phyloP scores from a whole-genome alignment of 805 yeast genomes.

The Kluyveromyces dobzhanskii region DNA sequence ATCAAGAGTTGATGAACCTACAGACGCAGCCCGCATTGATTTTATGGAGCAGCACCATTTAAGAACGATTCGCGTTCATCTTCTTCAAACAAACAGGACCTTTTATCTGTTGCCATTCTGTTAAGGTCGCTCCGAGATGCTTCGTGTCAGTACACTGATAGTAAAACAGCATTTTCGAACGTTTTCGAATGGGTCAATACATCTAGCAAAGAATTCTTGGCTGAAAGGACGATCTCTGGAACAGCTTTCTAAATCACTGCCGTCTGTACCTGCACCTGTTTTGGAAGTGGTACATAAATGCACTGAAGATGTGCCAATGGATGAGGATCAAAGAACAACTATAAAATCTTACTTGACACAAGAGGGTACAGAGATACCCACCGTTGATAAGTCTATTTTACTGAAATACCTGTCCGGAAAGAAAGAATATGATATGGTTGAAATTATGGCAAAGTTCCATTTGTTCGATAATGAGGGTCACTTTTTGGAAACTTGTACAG shows the following conservation, averaged over 20 bases:
- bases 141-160: background rate
- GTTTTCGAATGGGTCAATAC: background rate
- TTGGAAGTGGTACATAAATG: slow-evolving; percentile 3
- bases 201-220: slow-evolving; percentile 1
- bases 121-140: background rate
- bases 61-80: too few relatives aligned
- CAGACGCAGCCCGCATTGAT: too few relatives aligned
- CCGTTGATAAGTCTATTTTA: background rate
- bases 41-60: too few relatives aligned
- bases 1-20: too few relatives aligned
- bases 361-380: background rate
- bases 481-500: slow-evolving; percentile 10
- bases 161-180: slow-evolving; percentile 1
- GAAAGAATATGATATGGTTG: slow-evolving; percentile 12
- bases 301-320: slow-evolving; percentile 1
- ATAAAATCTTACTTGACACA: slow-evolving; percentile 1
- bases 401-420: slow-evolving; percentile 14
- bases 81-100: too few relatives aligned
- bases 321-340: slow-evolving; percentile 1
- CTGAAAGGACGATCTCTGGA: background rate
- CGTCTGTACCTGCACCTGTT: slow-evolving; percentile 1
- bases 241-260: background rate
- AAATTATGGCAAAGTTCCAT: slow-evolving; percentile 12
- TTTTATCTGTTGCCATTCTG: too few relatives aligned
- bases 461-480: slow-evolving; percentile 9